phyloP scores from a whole-genome alignment of 495 filamentous ascomycete species.

The Aspergillus hancockii region DNA sequence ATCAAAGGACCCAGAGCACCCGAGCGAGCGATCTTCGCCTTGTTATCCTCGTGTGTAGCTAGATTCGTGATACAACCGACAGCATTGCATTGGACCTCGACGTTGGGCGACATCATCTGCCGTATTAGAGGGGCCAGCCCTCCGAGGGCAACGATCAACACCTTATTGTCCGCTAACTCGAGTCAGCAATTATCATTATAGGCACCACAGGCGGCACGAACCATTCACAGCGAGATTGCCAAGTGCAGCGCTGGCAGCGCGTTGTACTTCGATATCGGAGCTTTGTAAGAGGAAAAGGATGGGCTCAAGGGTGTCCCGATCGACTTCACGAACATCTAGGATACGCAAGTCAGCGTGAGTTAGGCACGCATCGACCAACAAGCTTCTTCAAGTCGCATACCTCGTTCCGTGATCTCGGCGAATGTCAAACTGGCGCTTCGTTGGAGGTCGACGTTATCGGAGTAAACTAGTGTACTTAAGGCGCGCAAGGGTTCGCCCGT shows the following conservation, averaged over 20 bases:
- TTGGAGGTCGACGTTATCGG: conserved; percentile 97
- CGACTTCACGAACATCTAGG: conserved; percentile 93
- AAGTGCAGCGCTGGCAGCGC: conserved; percentile 92
- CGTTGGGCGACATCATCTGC: conserved; percentile 98
- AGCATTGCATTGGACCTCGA: conserved; percentile 98
- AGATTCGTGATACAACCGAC: conserved; percentile 98
- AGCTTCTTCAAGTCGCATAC: conserved; percentile 46
- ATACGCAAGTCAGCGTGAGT: background rate
- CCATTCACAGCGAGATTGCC: conserved; percentile 97
- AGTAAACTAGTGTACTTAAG: conserved; percentile 93
- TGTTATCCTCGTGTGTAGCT: conserved; percentile 98
- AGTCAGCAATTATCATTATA: conserved; percentile 44
- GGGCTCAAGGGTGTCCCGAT: conserved; percentile 89
- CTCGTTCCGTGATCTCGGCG: conserved; percentile 97
- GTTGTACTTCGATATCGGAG: conserved; percentile 93
- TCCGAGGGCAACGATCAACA: conserved; percentile 88
- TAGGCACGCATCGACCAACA: conserved; percentile 7
- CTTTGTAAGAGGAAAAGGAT: conserved; percentile 95
- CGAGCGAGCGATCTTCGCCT: conserved; percentile 95
- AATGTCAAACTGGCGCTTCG: conserved; percentile 97
- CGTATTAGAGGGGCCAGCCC: conserved; percentile 90
- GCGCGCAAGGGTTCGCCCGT: conserved; percentile 93
- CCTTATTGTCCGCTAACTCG: conserved; percentile 88
- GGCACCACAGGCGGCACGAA: conserved; percentile 43
- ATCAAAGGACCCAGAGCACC: conserved; percentile 90